Conservation (phyloP, 1,284 basidiomycete species). For the Hemileia vastatrix region DNA sequence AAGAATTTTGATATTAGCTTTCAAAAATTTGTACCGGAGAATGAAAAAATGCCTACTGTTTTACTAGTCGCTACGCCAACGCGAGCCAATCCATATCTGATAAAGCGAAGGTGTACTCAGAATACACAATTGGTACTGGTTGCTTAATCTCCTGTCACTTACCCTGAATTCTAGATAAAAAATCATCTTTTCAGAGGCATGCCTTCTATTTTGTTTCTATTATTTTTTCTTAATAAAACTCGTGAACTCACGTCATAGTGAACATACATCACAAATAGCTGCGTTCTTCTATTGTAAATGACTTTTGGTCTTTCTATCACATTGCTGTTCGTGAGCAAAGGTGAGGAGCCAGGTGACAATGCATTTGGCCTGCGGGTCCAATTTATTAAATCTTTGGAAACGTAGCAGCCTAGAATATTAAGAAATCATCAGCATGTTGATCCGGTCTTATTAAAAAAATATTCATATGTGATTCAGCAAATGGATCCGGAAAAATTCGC, state of each 20-base stretch:
- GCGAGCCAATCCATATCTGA: conserved; percentile 56
- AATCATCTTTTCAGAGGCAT: no score
- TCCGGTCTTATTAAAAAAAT: no score
- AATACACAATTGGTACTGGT: no score
- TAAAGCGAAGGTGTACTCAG: no score
- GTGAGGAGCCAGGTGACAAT: conserved; percentile 51
- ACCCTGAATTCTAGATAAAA: no score
- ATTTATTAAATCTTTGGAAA: conserved; percentile 53
- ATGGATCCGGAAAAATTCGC: no score
- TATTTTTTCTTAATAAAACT: no score
- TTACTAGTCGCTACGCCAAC: conserved; percentile 56
- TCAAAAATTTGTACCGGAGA: neutral
- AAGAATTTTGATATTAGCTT: neutral
- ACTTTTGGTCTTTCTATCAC: conserved; percentile 59
- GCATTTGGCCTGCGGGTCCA: conserved; percentile 57
- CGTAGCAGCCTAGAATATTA: conserved; percentile 13
- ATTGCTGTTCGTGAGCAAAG: conserved; percentile 54
- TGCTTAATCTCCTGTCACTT: no score
- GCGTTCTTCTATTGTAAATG: conserved; percentile 30
- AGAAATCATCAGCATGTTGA: no score
- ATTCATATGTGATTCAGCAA: no score
- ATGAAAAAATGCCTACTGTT: conserved; percentile 54
- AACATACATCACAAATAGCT: conserved; percentile 56
- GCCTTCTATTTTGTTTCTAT: no score
- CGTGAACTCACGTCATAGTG: conserved; percentile 59